Base-by-base conservation (phyloP, 805 yeast genomes). In the Isabelozyma heimii region DNA sequence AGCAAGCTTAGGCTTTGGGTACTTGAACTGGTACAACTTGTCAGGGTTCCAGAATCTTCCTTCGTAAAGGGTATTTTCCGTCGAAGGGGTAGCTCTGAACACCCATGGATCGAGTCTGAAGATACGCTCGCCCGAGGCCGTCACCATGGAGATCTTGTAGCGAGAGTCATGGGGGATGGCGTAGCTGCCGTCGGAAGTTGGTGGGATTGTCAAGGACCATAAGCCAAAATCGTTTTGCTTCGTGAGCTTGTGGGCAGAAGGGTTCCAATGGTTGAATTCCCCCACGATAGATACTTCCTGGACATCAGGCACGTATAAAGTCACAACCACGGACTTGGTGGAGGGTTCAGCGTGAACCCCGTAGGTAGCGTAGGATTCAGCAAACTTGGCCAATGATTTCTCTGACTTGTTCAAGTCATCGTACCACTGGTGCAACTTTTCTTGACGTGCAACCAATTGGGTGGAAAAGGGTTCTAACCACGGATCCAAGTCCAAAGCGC, bases 291-390 rank as follows among this genome's bases (percentile, higher is more conserved):
- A 78, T 1, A 94, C 97, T 42, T 64, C 72, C 4, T 59, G 60
- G 1, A 97, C 98, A 60, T 89, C 86, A 5, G 98, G 99, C 1
- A 95, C 91, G 84, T 97, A 92, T 67, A 92, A 96, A 24, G 81
- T 76, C 60, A 87, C 87, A 2, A 69, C 65, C 45, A 91, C 80
- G 6, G 79, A 76, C 52, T 82, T 80, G 47, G 80, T 79, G 1
- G 49, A 47, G 12, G 60, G 60, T 52, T 80, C 72, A 10, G 85
- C 84, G 58, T 89, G 91, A 52, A 94, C 70, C 1, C 99, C 99
- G 68, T 84, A 88, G 16, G 66, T 62, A 58, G 83, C 75, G 66
- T 89, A 92, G 5, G 96, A 84, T 51, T 84, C 79, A 38, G 97
- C 86, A 68, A 92, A 87, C 15, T 82, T 69, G 27, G 77, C 63